These are phyloP conservation scores for Alectoria sarmentosa DNA, from an alignment of 495 filamentous ascomycete species.

Conservation along the genomic window DNA sequence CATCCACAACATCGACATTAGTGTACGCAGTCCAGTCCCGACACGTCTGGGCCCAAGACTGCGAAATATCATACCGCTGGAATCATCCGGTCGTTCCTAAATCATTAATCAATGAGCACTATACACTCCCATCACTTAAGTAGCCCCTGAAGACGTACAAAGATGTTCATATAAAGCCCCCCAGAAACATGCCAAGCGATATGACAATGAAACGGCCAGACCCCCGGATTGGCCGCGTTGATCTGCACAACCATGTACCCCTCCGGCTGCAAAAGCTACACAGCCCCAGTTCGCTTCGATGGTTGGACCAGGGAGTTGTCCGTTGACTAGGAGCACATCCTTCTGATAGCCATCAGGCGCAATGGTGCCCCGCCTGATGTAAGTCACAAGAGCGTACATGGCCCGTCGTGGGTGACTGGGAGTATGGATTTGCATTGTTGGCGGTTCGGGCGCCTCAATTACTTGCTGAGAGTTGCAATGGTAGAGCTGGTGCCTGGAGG, in stretches of 20 bases:
- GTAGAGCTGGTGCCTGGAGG: slow-evolving; percentile 35
- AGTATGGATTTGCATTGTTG: slow-evolving; percentile 38
- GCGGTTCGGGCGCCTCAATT: slow-evolving; percentile 45
- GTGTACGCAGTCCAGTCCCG: slow-evolving; percentile 22
- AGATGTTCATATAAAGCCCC: slow-evolving; percentile 28
- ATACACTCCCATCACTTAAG: too few species aligned
- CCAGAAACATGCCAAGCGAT: slow-evolving; percentile 31
- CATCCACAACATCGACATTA: slow-evolving; percentile 16
- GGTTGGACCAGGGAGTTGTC: slow-evolving; percentile 40
- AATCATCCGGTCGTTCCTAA: too few species aligned
- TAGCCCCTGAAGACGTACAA: too few species aligned
- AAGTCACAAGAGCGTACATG: too few species aligned
- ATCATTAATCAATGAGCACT: too few species aligned
- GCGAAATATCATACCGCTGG: too few species aligned
- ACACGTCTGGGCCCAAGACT: slow-evolving; percentile 21
- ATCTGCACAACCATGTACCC: slow-evolving; percentile 30
- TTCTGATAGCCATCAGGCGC: slow-evolving; percentile 41
- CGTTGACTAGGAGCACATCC: slow-evolving; percentile 37
- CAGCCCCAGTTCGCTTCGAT: slow-evolving; percentile 54
- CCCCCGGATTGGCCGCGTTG: slow-evolving; percentile 25
- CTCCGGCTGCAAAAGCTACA: too few species aligned
- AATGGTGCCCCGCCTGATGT: slow-evolving; percentile 42
- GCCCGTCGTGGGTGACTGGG: too few species aligned
- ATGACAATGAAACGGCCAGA: slow-evolving; percentile 31
- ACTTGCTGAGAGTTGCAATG: too few species aligned